phyloP scores from a whole-genome alignment of 176 grass and related monocot genomes.

The Stipa capillata region DNA sequence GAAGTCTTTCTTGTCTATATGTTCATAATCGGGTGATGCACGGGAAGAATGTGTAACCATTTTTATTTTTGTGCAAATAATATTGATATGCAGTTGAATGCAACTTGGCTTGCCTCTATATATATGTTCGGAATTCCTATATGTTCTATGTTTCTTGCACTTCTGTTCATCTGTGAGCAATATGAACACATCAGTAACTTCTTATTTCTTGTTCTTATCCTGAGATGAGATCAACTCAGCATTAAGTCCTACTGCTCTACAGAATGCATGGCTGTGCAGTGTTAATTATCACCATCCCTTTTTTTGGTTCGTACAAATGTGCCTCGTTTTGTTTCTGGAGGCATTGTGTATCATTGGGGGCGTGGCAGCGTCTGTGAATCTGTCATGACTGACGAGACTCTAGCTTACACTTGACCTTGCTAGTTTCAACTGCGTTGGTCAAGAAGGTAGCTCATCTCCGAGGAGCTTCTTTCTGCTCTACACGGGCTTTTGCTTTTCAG shows the following conservation, averaged over 20 bases:
- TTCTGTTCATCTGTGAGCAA: background rate
- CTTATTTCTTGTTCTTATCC: background rate
- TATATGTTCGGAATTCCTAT: too few relatives aligned
- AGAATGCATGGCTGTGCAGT: background rate
- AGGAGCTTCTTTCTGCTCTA: background rate
- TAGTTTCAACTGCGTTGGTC: background rate
- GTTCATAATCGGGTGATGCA: background rate
- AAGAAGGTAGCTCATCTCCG: background rate
- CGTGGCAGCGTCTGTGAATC: background rate
- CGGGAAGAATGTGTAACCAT: slow-evolving; percentile 4
- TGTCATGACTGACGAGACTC: background rate
- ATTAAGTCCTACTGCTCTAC: background rate
- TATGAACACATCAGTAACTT: background rate
- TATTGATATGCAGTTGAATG: slow-evolving; percentile 15
- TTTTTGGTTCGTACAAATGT: background rate
- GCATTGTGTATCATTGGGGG: background rate
- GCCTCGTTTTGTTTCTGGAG: background rate
- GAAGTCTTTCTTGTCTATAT: slow-evolving; percentile 21
- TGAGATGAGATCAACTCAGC: background rate
- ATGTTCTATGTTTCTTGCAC: background rate
- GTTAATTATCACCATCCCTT: background rate
- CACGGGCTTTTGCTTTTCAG: slow-evolving; percentile 1
- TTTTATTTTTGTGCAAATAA: slow-evolving; percentile 8
- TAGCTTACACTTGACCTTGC: background rate
- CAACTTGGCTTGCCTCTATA: background rate